Evolutionary conservation across 2,329 filamentous ascomycete genomes (phyloP).

Genomic region (Hymenoscyphus fructigenus): DNA sequence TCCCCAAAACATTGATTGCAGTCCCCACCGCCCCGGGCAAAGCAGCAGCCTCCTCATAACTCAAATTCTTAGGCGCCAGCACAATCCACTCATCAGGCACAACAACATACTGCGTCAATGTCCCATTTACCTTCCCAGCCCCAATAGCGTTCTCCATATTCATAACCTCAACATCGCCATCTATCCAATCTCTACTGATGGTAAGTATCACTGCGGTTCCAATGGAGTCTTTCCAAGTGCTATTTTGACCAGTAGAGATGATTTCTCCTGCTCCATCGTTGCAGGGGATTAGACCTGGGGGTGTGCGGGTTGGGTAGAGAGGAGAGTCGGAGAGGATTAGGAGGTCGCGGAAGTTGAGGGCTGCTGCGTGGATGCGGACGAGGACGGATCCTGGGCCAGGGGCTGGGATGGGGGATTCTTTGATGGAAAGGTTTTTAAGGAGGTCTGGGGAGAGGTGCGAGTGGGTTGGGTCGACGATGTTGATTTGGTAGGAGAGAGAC

Average conservation of each 20-base stretch:
- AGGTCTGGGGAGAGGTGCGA: constrained; percentile 14
- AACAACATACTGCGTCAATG: constrained; percentile 57
- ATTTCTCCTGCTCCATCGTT: constrained; percentile 69
- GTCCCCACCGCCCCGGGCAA: constrained; percentile 61
- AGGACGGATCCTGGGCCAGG: constrained; percentile 17
- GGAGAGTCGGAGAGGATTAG: constrained; percentile 21
- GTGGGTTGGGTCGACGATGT: constrained; percentile 10
- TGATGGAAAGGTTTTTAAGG: constrained; percentile 11
- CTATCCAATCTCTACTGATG: constrained; percentile 51
- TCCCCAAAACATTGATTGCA: constrained; percentile 53
- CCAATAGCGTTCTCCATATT: constrained; percentile 53
- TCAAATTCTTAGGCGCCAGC: constrained; percentile 53
- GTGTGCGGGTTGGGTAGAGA: constrained; percentile 15
- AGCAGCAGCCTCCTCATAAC: constrained; percentile 56
- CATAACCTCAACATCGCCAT: constrained; percentile 16
- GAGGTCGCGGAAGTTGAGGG: constrained; percentile 25
- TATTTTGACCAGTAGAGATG: constrained; percentile 43
- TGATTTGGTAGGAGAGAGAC: constrained; percentile 18
- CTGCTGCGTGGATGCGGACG: constrained; percentile 20
- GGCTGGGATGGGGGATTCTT: constrained; percentile 9
- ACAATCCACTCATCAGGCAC: constrained; percentile 56
- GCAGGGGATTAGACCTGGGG: constrained; percentile 51
- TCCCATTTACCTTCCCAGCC: constrained; percentile 49
- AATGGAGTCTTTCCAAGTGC: constrained; percentile 48
- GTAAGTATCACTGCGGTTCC: constrained; percentile 68